Evolutionary conservation across 306 rosid genomes (phyloP).

Genomic region (Begonia fuchsioides): DNA sequence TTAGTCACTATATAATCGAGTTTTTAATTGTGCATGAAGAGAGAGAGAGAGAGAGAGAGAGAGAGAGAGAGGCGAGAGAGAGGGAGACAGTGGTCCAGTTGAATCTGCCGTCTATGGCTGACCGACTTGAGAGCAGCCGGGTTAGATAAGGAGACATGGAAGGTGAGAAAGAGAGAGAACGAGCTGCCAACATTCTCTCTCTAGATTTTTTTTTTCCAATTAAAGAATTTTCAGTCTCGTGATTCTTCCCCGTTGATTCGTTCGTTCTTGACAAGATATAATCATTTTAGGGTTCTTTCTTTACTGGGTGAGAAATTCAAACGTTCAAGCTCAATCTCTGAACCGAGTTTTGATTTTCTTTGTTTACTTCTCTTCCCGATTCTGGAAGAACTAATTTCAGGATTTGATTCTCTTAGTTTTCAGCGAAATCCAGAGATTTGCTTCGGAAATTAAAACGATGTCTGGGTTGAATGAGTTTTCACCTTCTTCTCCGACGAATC

Average conservation of each 20-base stretch:
- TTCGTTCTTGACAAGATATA: not conserved
- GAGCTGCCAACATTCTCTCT: conserved; percentile 17
- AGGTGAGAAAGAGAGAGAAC: conserved; percentile 13
- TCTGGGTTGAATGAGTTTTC: conserved; percentile 19
- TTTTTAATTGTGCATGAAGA: not conserved
- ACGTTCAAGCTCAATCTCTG: not conserved
- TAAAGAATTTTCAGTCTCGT: conserved; percentile 3
- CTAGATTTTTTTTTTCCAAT: conserved; percentile 12
- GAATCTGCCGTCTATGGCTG: conserved; percentile 40
- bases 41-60: not conserved
- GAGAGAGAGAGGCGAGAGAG: too few relatives aligned
- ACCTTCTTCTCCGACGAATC: conserved; percentile 17
- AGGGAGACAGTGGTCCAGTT: conserved; percentile 41
- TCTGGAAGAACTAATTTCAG: too few relatives aligned
- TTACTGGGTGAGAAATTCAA: conserved; percentile 1
- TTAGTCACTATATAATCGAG: too few relatives aligned
- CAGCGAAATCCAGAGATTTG: not conserved
- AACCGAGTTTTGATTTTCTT: too few relatives aligned
- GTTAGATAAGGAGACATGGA: conserved; percentile 45
- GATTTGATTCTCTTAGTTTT: conserved; percentile 8
- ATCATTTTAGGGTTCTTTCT: not conserved
- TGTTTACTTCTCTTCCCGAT: too few relatives aligned
- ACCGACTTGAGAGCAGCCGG: conserved; percentile 62
- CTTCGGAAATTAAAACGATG: conserved; percentile 14
- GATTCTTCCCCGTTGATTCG: not conserved